Percentiles rank a stretch among this genome's conserved stretches.
These are phyloP conservation scores for Macrophomina pseudophaseolina DNA, from an alignment of 2,329 filamentous ascomycete genomes.

Conservation along the genomic window DNA sequence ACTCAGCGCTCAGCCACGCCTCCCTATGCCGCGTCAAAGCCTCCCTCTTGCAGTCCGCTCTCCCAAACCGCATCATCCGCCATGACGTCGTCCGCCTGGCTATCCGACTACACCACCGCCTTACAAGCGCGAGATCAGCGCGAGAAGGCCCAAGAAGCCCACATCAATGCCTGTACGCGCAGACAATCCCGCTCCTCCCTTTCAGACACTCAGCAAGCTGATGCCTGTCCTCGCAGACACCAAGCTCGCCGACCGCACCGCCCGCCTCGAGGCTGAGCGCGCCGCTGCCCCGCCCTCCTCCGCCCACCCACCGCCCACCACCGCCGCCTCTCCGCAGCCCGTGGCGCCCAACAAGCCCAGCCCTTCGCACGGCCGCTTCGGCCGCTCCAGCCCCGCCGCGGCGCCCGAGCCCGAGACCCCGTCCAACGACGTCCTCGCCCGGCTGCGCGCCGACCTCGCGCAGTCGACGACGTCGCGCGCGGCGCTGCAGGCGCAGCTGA, in stretches of 20 bases:
- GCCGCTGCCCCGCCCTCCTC: constrained; percentile 38
- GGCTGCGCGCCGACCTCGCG: constrained; percentile 67
- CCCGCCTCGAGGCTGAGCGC: constrained; percentile 31
- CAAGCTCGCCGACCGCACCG: constrained; percentile 53
- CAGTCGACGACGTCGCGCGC: constrained; percentile 77
- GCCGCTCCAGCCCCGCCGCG: constrained; percentile 33
- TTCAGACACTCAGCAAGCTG: not conserved
- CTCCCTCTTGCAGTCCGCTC: not conserved
- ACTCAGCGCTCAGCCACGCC: not conserved
- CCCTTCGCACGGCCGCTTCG: constrained; percentile 17
- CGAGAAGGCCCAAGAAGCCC: constrained; percentile 67
- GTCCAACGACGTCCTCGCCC: constrained; percentile 35
- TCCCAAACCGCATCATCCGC: constrained; percentile 31
- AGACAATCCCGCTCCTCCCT: not conserved
- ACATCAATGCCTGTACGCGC: constrained; percentile 78
- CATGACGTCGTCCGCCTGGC: constrained; percentile 67
- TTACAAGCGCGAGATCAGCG: constrained; percentile 73
- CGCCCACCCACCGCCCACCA: constrained; percentile 26
- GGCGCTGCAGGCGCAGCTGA: constrained; percentile 68
- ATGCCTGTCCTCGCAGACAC: constrained; percentile 41
- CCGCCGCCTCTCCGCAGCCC: constrained; percentile 27
- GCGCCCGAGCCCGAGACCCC: constrained; percentile 33
- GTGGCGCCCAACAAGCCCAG: constrained; percentile 10
- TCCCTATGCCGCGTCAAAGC: constrained; percentile 10
- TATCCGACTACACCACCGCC: constrained; percentile 78